Conservation (phyloP, 2,329 filamentous ascomycete genomes). For the Talaromyces sp. region DNA sequence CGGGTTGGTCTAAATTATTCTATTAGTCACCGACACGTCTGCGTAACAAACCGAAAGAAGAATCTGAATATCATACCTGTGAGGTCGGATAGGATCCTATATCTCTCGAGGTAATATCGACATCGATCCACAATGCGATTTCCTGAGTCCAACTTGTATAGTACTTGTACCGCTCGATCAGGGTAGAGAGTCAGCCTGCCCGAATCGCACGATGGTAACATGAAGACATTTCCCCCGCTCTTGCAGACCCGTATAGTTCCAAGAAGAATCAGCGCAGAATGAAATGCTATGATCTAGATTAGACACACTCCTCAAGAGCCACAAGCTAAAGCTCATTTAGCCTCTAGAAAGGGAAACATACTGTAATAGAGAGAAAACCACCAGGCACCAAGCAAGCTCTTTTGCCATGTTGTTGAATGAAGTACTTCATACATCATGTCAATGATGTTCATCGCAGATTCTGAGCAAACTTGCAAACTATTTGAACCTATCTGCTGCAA, state of each 20-base stretch:
- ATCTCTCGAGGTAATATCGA: not conserved
- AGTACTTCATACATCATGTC: conserved; percentile 30
- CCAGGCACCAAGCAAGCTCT: conserved; percentile 38
- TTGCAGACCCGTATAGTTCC: not conserved
- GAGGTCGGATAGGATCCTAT: not conserved
- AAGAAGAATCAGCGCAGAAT: not conserved
- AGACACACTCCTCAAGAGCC: not conserved
- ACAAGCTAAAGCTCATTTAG: not conserved
- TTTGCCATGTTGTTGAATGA: conserved; percentile 18
- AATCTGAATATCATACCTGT: not conserved
- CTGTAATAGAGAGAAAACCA: conserved; percentile 44
- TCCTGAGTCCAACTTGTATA: not conserved
- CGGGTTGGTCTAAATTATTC: not conserved
- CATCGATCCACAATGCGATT: not conserved
- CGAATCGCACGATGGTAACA: not conserved
- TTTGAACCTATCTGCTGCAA: conserved; percentile 10
- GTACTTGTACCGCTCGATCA: not conserved
- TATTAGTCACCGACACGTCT: not conserved
- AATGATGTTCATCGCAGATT: conserved; percentile 36
- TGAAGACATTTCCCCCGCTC: not conserved
- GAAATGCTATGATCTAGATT: not conserved
- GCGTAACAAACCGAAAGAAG: not conserved
- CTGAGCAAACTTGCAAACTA: conserved; percentile 26
- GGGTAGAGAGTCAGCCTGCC: not conserved
- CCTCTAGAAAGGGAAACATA: not conserved